A percentile compares a stretch with the other conserved stretches of the same genome.
These are phyloP conservation scores for Polytolypa hystricis DNA, from an alignment of 2,329 filamentous ascomycete species.

Conservation along the genomic window DNA sequence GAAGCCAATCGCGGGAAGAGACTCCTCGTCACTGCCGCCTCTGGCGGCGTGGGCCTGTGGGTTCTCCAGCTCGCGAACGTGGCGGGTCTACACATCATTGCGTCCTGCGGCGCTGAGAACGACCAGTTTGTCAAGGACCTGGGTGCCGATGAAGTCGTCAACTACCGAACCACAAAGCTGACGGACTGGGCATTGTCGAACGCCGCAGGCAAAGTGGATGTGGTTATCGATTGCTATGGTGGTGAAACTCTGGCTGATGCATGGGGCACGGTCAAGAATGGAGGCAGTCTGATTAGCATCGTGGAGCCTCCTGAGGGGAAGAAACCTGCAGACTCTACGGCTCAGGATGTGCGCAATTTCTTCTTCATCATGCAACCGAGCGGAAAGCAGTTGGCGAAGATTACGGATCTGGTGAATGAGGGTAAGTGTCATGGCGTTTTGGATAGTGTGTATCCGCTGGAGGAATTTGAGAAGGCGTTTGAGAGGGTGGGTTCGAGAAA, in stretches of 20 bases:
- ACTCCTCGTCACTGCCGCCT: conserved; percentile 36
- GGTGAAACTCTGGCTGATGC: conserved; percentile 30
- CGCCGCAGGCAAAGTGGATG: conserved; percentile 26
- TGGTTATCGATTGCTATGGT: conserved; percentile 37
- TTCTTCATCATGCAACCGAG: conserved; percentile 35
- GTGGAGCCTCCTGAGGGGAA: conserved; percentile 24
- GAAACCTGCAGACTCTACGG: conserved; percentile 18
- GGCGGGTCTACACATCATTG: conserved; percentile 32
- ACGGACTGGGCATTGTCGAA: conserved; percentile 23
- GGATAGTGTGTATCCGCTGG: conserved; percentile 33
- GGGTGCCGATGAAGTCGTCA: conserved; percentile 32
- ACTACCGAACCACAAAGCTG: conserved; percentile 23
- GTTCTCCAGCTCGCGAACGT: conserved; percentile 18
- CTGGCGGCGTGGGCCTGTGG: conserved; percentile 37
- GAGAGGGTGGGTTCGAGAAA: conserved; percentile 29
- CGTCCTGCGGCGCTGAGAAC: conserved; percentile 29
- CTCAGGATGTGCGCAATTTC: conserved; percentile 20
- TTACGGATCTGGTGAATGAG: conserved; percentile 30
- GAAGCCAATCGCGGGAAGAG: conserved; percentile 21
- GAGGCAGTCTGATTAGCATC: conserved; percentile 31
- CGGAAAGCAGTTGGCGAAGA: conserved; percentile 25
- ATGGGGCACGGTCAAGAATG: conserved; percentile 31
- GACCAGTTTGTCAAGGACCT: conserved; percentile 28
- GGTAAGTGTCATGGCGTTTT: conserved; percentile 26
- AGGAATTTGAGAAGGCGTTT: conserved; percentile 31